A percentile compares a stretch with the other conserved stretches of the same genome.
Conservation (phyloP, 2,329 filamentous ascomycete species). For the Hymenoscyphus occultus region DNA sequence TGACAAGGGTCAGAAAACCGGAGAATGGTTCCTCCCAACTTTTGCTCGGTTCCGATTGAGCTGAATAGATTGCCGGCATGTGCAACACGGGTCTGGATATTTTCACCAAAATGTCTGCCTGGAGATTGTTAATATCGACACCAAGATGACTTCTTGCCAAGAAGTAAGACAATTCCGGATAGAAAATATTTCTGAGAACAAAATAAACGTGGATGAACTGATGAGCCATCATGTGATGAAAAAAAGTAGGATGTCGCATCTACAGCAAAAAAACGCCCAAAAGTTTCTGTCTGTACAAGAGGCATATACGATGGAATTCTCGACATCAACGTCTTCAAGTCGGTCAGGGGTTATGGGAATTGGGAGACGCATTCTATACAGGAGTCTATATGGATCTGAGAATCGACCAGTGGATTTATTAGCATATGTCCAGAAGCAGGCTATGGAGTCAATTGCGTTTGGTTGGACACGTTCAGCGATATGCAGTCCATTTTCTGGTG, state of each 20-base stretch:
- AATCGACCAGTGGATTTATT: conserved; percentile 1
- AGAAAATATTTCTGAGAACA: not conserved
- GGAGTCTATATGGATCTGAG: not conserved
- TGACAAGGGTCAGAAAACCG: conserved; percentile 6
- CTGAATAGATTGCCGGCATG: conserved; percentile 4
- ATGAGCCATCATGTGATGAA: not conserved
- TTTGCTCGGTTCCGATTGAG: conserved; percentile 1
- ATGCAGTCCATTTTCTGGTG: conserved; percentile 11
- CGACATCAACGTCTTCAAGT: not conserved
- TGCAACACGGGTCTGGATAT: conserved; percentile 6
- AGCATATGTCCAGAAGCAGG: not conserved
- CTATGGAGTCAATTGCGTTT: conserved; percentile 5
- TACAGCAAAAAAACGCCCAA: not conserved
- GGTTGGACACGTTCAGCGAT: not conserved
- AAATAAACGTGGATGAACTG: not conserved
- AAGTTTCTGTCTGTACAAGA: not conserved
- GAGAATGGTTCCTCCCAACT: not conserved
- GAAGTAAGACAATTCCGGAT: conserved; percentile 2
- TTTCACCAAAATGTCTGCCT: conserved; percentile 14
- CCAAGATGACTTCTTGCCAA: conserved; percentile 10
- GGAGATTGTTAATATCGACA: conserved; percentile 12
- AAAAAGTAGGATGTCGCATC: not conserved
- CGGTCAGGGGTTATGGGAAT: too few relatives aligned
- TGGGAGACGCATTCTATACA: not conserved
- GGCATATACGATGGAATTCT: not conserved